Conservation (phyloP, 2,329 filamentous ascomycete species). For the Fonsecaea erecta region DNA sequence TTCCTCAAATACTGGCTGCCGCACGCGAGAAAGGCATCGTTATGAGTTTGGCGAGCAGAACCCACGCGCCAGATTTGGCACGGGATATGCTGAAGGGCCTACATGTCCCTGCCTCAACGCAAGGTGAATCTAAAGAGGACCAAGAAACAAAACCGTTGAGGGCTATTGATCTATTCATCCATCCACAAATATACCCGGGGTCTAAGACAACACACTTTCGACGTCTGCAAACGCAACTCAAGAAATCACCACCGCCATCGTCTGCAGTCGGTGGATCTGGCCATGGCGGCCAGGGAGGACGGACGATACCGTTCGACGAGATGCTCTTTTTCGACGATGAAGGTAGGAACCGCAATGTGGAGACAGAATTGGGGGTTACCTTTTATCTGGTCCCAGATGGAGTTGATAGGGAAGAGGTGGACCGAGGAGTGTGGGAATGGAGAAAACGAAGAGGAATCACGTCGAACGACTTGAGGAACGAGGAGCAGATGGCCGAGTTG, state of each 20-base stretch:
- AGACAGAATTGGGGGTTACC: slow-evolving; percentile 72
- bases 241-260: background rate
- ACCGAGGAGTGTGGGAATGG: slow-evolving; percentile 80
- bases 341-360: slow-evolving; percentile 80
- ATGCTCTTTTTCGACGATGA: slow-evolving; percentile 98
- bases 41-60: slow-evolving; percentile 79
- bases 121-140: slow-evolving; percentile 49
- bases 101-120: slow-evolving; percentile 56
- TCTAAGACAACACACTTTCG: slow-evolving; percentile 87
- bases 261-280: background rate
- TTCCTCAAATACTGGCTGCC: slow-evolving; percentile 69
- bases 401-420: slow-evolving; percentile 75
- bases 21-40: slow-evolving; percentile 59
- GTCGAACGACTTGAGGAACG: slow-evolving; percentile 19
- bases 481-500: slow-evolving; percentile 2
- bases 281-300: slow-evolving; percentile 7
- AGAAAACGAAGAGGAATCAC: slow-evolving; percentile 68
- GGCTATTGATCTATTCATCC: slow-evolving; percentile 60
- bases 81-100: slow-evolving; percentile 79
- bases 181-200: slow-evolving; percentile 69
- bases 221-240: slow-evolving; percentile 64
- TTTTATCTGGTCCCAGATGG: slow-evolving; percentile 84
- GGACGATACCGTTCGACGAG: slow-evolving; percentile 71
- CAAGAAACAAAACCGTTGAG: slow-evolving; percentile 64
- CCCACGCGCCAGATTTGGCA: slow-evolving; percentile 76